Base-by-base conservation (phyloP, 2,329 filamentous ascomycete species). In the Penicillium sp. region DNA sequence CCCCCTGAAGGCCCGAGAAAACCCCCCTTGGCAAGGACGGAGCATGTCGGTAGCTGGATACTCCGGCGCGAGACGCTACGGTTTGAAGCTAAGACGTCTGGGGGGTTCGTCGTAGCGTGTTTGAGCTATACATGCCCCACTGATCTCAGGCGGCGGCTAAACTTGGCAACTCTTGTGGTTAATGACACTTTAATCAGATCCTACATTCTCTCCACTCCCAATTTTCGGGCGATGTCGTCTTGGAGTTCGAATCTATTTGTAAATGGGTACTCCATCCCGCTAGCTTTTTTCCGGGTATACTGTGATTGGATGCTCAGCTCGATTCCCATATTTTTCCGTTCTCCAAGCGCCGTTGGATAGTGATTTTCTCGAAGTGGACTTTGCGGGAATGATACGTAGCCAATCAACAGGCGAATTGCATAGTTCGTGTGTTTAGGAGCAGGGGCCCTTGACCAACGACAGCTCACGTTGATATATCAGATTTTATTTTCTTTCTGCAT, bases 91-190 rank as follows among this genome's bases (percentile, higher is more conserved):
- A 46, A 51, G 24, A 18, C 14, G 46, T 29, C 48, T 39, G 54
- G 47, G 42, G 57, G 58, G 62, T 59, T 67, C 60, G 65, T 56
- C 46, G 52, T 68, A 67, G 67, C 58, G 67, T 61, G 69, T 71
- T 71, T 69, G 67, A 69, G 62, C 59, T 68, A 69, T 44, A 68
- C 51, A 55, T 46, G 58, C 60, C 60, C 66, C 66, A 65, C 66
- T 43, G 21, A 47, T 44, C 56, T 63, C 61, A 57, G 57, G 61
- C 58, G 63, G 58, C 63, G 62, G 63, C 56, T 63, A 63, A 36
- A 56, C 58, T 66, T 65, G 64, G 61, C 58, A 55, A 52, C 24
- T 49, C 14, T 34, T 16, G 27, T 27, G 24, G 8, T 27, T 6
- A 5, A 6, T 8, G 5, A 8, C 8, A 27, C 24, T 27, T 14